These are phyloP conservation scores for Fusarium multiceps DNA, from an alignment of 2,329 filamentous ascomycete genomes.

Conservation along the genomic window DNA sequence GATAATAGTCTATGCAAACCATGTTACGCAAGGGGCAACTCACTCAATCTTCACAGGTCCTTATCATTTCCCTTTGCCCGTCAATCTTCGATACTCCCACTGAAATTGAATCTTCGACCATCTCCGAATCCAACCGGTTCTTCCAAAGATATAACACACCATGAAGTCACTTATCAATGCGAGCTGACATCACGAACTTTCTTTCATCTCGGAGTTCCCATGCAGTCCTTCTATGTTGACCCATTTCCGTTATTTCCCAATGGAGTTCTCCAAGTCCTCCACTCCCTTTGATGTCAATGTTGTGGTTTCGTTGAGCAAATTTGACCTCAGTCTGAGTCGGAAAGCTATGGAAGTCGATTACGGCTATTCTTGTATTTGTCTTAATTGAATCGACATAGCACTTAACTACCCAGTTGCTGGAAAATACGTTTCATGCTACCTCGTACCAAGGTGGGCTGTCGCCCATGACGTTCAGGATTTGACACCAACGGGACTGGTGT, in stretches of 20 bases:
- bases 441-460: background rate
- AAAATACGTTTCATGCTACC: background rate
- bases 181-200: background rate
- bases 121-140: accelerated
- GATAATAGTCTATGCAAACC: background rate
- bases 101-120: background rate
- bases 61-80: background rate
- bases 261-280: background rate
- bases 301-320: background rate
- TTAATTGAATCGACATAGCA: background rate
- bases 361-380: background rate
- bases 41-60: background rate
- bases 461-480: background rate
- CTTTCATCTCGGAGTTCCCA: background rate
- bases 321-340: background rate
- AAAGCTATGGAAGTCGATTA: background rate
- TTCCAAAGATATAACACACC: background rate
- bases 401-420: background rate
- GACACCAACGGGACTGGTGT: conserved; percentile 4
- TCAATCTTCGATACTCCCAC: background rate
- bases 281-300: background rate
- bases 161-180: background rate
- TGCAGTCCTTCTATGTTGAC: background rate
- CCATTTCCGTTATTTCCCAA: background rate
- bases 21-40: accelerated